Evolutionary conservation across 129 eudicot species (phyloP).

Genomic region (Silybum marianum): DNA sequence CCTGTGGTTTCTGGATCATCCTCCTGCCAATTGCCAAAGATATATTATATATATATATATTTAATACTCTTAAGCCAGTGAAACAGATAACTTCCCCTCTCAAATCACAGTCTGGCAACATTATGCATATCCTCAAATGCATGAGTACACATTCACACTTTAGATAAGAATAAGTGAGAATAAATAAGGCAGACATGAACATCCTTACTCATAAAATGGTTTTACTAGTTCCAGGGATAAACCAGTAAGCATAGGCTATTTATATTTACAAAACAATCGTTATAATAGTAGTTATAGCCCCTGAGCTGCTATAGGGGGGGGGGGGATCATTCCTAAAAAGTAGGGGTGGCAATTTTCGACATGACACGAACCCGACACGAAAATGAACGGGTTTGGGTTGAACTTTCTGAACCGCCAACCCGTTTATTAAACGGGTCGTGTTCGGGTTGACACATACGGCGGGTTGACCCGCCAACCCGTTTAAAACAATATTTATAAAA

Average conservation of each 20-base stretch:
- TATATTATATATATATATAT: background rate
- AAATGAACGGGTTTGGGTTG: too few species aligned
- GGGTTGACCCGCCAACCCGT: too few species aligned
- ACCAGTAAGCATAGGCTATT: background rate
- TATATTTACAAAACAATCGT: background rate
- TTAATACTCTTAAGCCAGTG: background rate
- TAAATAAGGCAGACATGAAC: background rate
- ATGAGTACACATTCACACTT: background rate
- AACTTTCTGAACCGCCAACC: too few species aligned
- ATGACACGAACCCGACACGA: too few species aligned
- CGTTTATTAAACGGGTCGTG: too few species aligned
- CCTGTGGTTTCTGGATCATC: slow-evolving; percentile 43
- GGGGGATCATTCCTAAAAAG: too few species aligned
- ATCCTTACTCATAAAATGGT: too few species aligned
- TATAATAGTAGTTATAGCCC: background rate
- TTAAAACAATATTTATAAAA: too few species aligned
- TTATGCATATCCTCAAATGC: background rate
- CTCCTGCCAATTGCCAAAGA: slow-evolving; percentile 48
- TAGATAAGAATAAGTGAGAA: background rate
- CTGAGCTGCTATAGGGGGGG: too few species aligned
- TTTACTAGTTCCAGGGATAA: too few species aligned
- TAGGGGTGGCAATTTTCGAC: too few species aligned
- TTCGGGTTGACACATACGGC: too few species aligned
- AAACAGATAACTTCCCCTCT: slow-evolving; percentile 12
- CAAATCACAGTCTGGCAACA: background rate